Evolutionary conservation across 2,329 filamentous ascomycete species (phyloP), one percentile per base, ranked within the genome.

Genomic region (Sporothrix humicola): DNA sequence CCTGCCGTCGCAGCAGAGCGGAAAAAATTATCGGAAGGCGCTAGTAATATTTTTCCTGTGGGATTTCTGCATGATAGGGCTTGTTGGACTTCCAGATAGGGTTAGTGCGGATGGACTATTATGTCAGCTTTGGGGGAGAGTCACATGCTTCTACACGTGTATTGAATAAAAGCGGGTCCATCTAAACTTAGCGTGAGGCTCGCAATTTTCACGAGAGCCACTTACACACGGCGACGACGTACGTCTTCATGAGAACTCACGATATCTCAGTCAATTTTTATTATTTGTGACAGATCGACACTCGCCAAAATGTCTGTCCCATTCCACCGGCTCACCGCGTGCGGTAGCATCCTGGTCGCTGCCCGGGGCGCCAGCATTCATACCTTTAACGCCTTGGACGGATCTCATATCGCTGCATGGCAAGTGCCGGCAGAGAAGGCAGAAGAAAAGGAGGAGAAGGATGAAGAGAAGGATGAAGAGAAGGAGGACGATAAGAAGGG

Each of bases 351-450:
- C 23, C 81, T 98, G 20, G 86, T 97, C 77, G 92, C 92, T 52
- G 92, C 93, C 37, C 90, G 90, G 75, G 93, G 93, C 15, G 88
- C 91, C 66, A 88, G 87, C 77, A 88, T 98, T 72, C 88, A 93
- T 78, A 88, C 89, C 2, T 91, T 93, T 80, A 85, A 85, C 78
- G 82, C 90, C 7, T 79, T 83, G n/a, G 85, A 88, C 75, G 88
- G 90, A 46, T 81, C 83, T 66, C 83, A 89, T 70, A 80, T 93
- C 20, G 89, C 88, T 59, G 84, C 86, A 78, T 94, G 92, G 92
- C 84, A 83, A 73, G 84, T 87, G 74, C 84, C 73, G 20, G 66
- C 7, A 81, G 58, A 76, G 77, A 12, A 73, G 37, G 66, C 52
- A 12, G 23, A 31, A 6, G 15, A 26, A n/a, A 42, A 73, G 44